Evolutionary conservation across 805 yeast species (phyloP), one percentile per base, ranked within the genome.

Genomic region (Huiozyma sinensis): DNA sequence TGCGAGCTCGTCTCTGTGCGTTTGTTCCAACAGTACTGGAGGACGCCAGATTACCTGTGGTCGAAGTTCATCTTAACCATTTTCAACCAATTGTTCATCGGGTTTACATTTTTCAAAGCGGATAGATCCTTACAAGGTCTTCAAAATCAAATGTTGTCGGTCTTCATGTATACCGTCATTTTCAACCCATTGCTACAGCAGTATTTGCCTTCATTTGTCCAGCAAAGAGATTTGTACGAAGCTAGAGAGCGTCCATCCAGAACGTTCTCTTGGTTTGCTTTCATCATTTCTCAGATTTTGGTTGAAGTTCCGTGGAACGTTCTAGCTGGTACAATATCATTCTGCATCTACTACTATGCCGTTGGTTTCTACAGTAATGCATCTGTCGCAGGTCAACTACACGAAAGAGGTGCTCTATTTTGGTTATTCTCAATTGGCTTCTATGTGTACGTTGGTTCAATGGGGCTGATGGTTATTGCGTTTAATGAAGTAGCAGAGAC

Each of bases 111-210:
- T 63, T 84, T 75, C 69, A 79, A 78, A 47, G 83, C 90, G 27
- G 68, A 69, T 45, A 72, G 68, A 13, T 70, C 85, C 2, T 56
- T 73, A 39, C 90, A 77, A 64, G 80, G 85, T 57, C 61, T 85
- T 54, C 95, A 87, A 62, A 84, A 85, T 63, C 92, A 82, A 67
- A 79, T 83, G 87, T 76, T 82, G 53, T 70, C 88, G 2, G 57
- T 81, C 38, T 84, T 84, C 67, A 80, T 83, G 86, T 73, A 78
- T 54, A 58, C 76, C 36, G 70, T 76, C 52, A 66, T 73, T 30
- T 69, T 77, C 62, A 71, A 71, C 50, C 77, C 83, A 27, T 54
- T 79, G 52, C 56, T 78, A 38, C 76, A 79, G 49, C 89, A 82
- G 61, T 70, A 75, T 64, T 63, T 80, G 50, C 87, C 88, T 11